Percentiles rank a stretch among this genome's conserved stretches.
These are phyloP conservation scores for Ricinus communis DNA, from an alignment of 345 rosid species.

Conservation along the genomic window DNA sequence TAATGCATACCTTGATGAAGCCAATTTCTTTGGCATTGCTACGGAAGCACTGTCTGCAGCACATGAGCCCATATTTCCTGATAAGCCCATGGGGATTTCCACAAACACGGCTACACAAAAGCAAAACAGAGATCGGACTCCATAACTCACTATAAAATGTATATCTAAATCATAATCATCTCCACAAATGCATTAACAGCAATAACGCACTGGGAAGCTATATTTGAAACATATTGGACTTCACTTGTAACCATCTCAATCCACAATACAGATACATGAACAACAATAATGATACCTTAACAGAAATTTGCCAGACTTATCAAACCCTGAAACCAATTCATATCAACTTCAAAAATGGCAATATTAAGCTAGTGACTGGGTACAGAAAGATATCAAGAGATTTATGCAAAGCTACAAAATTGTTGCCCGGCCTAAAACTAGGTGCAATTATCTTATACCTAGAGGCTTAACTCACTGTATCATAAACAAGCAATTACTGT, in stretches of 20 bases:
- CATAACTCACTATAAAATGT: background rate
- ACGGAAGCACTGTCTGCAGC: slow-evolving; percentile 43
- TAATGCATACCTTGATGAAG: slow-evolving; percentile 29
- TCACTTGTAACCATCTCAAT: too few relatives aligned
- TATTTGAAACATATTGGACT: too few relatives aligned
- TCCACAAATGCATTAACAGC: background rate
- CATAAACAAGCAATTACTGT: too few relatives aligned
- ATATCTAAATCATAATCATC: background rate
- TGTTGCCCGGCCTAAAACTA: too few relatives aligned
- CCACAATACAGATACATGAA: too few relatives aligned
- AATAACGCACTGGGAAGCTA: background rate
- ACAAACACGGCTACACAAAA: slow-evolving; percentile 31
- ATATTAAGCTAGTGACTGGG: background rate
- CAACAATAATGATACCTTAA: background rate
- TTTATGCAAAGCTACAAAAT: background rate
- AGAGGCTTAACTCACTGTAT: too few relatives aligned
- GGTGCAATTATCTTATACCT: too few relatives aligned
- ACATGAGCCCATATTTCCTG: slow-evolving; percentile 42
- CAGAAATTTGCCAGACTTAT: background rate
- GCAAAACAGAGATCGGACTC: background rate
- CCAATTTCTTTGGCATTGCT: slow-evolving; percentile 43
- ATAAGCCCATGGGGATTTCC: slow-evolving; percentile 38
- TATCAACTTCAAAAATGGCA: background rate
- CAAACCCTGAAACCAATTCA: background rate
- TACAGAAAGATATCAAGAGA: background rate